phyloP scores from a whole-genome alignment of 768 basidiomycete species.

The Lentinula guzmanii region DNA sequence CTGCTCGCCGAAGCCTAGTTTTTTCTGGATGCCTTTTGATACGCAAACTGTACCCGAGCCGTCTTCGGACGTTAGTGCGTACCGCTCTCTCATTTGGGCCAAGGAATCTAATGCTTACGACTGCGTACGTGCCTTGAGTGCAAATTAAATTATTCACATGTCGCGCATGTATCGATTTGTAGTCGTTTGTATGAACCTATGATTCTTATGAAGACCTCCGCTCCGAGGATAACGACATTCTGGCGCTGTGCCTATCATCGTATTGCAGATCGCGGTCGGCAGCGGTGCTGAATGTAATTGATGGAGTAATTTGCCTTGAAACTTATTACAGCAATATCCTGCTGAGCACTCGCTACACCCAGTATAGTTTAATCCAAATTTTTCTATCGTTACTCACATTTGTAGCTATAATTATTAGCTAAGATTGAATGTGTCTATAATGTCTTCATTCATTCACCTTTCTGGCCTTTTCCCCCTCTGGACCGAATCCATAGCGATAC shows the following conservation, averaged over 20 bases:
- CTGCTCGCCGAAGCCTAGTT: background rate
- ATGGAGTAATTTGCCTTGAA: background rate
- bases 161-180: background rate
- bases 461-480: background rate
- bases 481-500: background rate
- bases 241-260: slow-evolving; percentile 30
- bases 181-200: slow-evolving; percentile 36
- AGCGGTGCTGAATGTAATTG: too few species aligned
- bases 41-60: background rate
- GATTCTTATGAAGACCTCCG: slow-evolving; percentile 35
- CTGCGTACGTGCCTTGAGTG: slow-evolving; percentile 17
- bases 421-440: too few species aligned
- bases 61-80: background rate
- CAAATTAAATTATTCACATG: too few species aligned
- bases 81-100: slow-evolving; percentile 43
- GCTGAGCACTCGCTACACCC: background rate
- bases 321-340: background rate
- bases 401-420: too few species aligned
- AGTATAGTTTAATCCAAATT: too few species aligned
- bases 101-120: slow-evolving; percentile 37
- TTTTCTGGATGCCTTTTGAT: background rate
- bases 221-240: slow-evolving; percentile 26
- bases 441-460: background rate
- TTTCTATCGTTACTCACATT: too few species aligned
- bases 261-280: slow-evolving; percentile 41